These are phyloP conservation scores for Nigrospora sphaerica DNA, from an alignment of 2,329 filamentous ascomycete genomes.

Conservation along the genomic window DNA sequence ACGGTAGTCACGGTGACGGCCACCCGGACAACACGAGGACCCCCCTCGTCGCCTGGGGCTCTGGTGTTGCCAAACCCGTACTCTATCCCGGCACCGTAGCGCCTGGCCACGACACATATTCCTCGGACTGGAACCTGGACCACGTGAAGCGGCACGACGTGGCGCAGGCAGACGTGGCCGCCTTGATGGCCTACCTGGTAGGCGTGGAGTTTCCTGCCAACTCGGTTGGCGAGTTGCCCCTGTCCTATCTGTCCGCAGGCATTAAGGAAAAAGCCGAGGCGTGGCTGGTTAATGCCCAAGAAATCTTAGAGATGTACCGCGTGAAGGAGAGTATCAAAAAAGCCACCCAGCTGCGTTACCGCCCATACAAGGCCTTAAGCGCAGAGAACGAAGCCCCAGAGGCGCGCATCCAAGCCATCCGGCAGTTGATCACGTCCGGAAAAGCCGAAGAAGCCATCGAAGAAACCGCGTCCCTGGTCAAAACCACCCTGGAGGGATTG, in stretches of 20 bases:
- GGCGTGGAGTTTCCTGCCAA: conserved; percentile 91
- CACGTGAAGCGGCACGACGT: conserved; percentile 83
- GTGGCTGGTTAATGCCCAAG: conserved; percentile 73
- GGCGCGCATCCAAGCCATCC: conserved; percentile 61
- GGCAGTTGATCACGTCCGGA: conserved; percentile 56
- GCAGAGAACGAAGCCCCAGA: conserved; percentile 51
- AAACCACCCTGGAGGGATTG: conserved; percentile 71
- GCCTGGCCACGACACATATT: conserved; percentile 85
- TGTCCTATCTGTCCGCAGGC: conserved; percentile 70
- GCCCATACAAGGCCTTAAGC: conserved; percentile 65
- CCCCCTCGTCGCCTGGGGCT: conserved; percentile 87
- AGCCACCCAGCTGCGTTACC: conserved; percentile 67
- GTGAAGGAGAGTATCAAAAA: conserved; percentile 88
- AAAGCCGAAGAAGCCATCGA: conserved; percentile 72
- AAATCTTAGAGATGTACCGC: conserved; percentile 90
- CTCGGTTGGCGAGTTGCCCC: conserved; percentile 85
- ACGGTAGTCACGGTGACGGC: conserved; percentile 97
- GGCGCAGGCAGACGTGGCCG: conserved; percentile 85
- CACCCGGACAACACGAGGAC: conserved; percentile 96
- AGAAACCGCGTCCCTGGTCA: conserved; percentile 69
- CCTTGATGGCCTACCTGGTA: conserved; percentile 88
- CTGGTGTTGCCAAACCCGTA: conserved; percentile 74
- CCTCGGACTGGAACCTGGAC: conserved; percentile 79
- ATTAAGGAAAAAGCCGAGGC: conserved; percentile 76
- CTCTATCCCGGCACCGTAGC: conserved; percentile 48